Evolutionary conservation across 208 protist genomes (phyloP), one percentile per base, ranked within the genome.

Genomic region (Trichomonas vaginalis): DNA sequence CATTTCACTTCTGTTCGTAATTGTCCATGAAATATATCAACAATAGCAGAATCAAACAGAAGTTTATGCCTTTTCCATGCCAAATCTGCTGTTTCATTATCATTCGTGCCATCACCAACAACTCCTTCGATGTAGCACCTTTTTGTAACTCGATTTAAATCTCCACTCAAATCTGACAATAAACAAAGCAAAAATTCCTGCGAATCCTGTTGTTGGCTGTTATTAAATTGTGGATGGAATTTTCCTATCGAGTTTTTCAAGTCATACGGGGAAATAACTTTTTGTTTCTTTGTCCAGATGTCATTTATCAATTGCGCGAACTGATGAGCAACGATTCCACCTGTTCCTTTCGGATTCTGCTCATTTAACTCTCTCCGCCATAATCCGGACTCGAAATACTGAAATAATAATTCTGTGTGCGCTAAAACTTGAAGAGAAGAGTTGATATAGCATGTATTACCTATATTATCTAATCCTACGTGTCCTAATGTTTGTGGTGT

Each of bases 361-460:
- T n/a, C 15, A 88, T 97, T 97, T 2, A 96, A 42, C 23, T 97
- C 92, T 42, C 15, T 27, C 39, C 48, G 1, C 46, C 39, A 96
- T 23, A 2, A 49, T 35, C 27, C 79, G 23, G 23, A 27, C 46
- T 95, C 37, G 62, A 97, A 97, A 86, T 46, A 96, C 6, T 8
- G 0, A 3, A 97, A 97, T 42, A 99, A 97, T 32, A 95, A 82
- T 10, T 95, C 96, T 95, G 98, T 98, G 97, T 99, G 98, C 45
- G 96, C 97, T n/a, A 99, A 97, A 46, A 98, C 97, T 97, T 99
- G 99, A 80, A 99, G 96, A 27, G 98, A 98, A 0, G 97, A 96
- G 97, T 99, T 99, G 96, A 99, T 98, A 97, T 98, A 99, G 96
- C 99, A 99, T 39, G 98, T 99, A 96, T 99, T 99, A 95, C 99